Percentiles rank a stretch among this genome's conserved stretches.
Conservation (phyloP, 306 rosid genomes). For the Vicia sativa region DNA sequence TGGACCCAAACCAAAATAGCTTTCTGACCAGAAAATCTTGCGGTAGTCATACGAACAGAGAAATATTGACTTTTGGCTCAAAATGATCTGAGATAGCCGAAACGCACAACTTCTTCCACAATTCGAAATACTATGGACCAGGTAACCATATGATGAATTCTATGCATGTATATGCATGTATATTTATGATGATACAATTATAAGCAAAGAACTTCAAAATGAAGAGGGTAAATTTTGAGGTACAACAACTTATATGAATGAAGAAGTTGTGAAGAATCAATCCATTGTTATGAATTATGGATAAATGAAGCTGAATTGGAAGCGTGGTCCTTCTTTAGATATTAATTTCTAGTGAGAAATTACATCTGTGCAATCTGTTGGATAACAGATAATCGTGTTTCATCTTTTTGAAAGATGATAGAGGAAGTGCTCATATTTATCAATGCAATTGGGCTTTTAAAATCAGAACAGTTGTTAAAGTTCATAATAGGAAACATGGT, state of each 20-base stretch:
- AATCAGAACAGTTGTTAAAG: slow-evolving; percentile 1
- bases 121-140: no score
- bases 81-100: no score
- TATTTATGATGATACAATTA: no score
- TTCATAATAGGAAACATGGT: slow-evolving; percentile 26
- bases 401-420: neutral
- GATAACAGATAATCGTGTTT: neutral
- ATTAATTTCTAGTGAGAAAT: slow-evolving; percentile 1
- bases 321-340: neutral
- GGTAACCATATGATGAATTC: no score
- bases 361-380: neutral
- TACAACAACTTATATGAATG: neutral
- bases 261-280: neutral
- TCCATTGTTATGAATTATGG: neutral
- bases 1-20: no score
- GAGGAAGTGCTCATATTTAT: slow-evolving; percentile 3
- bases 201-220: no score
- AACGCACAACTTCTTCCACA: no score
- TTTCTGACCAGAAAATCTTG: no score
- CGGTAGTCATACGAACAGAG: no score
- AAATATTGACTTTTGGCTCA: no score
- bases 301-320: slow-evolving; percentile 22
- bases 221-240: no score
- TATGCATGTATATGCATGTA: no score
- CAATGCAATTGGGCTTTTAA: slow-evolving; percentile 25